phyloP scores from a whole-genome alignment of 2,329 filamentous ascomycete species.

The Cladophialophora exuberans region DNA sequence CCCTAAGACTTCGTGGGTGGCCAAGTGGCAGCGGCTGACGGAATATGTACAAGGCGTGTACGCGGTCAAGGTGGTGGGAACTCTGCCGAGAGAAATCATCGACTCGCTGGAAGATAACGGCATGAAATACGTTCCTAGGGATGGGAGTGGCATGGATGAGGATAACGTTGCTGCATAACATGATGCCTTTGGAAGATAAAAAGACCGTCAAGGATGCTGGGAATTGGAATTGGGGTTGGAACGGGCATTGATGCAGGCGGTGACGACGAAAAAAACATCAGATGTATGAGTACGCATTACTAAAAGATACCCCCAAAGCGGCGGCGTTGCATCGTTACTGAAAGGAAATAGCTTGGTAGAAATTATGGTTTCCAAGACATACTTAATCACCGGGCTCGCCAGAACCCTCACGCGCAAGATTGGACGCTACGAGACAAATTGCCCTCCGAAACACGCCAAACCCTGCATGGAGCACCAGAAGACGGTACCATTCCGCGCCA shows the following conservation, averaged over 20 bases:
- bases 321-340: too few relatives aligned
- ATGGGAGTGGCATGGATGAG: slow-evolving; percentile 52
- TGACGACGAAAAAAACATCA: too few relatives aligned
- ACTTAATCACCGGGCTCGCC: too few relatives aligned
- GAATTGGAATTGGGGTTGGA: background rate
- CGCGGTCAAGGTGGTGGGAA: slow-evolving; percentile 88
- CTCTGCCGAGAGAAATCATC: slow-evolving; percentile 62
- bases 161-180: slow-evolving; percentile 40
- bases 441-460: background rate
- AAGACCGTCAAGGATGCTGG: background rate
- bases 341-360: too few relatives aligned
- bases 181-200: background rate
- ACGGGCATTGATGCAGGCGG: too few relatives aligned
- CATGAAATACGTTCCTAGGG: slow-evolving; percentile 62
- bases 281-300: too few relatives aligned
- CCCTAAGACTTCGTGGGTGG: slow-evolving; percentile 86
- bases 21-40: slow-evolving; percentile 93
- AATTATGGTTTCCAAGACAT: too few relatives aligned
- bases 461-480: background rate
- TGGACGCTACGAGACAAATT: background rate
- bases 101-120: slow-evolving; percentile 61
- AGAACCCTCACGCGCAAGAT: background rate
- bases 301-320: too few relatives aligned
- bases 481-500: background rate
- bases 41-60: slow-evolving; percentile 88